phyloP scores from a whole-genome alignment of 805 yeast species.

The Teunomyces barrocoloradensis region DNA sequence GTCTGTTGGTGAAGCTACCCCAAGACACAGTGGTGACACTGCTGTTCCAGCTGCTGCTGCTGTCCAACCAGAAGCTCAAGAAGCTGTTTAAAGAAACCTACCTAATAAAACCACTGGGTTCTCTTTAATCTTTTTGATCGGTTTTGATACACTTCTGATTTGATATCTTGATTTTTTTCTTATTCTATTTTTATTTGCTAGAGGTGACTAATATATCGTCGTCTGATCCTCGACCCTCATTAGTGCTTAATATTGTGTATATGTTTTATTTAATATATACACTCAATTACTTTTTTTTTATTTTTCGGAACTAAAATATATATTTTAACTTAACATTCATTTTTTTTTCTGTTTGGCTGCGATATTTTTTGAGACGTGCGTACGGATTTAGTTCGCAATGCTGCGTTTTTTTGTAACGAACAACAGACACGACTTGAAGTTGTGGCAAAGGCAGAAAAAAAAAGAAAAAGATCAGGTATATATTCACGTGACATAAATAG shows the following conservation, averaged over 20 bases:
- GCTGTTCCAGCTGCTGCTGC: slow-evolving; percentile 24
- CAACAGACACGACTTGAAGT: too few species aligned
- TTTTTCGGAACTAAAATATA: background rate
- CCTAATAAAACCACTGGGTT: background rate
- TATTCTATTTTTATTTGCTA: background rate
- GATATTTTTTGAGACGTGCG: background rate
- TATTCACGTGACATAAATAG: background rate
- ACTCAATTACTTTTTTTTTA: background rate
- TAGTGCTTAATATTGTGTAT: background rate
- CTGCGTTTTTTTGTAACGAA: too few species aligned
- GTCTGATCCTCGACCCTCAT: background rate
- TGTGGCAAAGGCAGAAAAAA: background rate
- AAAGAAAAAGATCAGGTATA: background rate
- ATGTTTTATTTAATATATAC: background rate
- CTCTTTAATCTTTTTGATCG: background rate
- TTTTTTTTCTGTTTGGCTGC: background rate
- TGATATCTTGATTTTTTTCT: background rate
- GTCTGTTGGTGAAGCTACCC: slow-evolving; percentile 21
- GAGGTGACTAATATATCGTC: background rate
- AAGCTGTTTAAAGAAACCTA: background rate
- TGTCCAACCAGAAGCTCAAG: slow-evolving; percentile 4
- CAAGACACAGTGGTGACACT: slow-evolving; percentile 48
- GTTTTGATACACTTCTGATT: background rate
- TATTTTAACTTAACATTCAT: too few species aligned
- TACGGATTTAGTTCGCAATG: too few species aligned